Evolutionary conservation across 257 asterid species (phyloP).

Genomic region (Mentha longifolia): DNA sequence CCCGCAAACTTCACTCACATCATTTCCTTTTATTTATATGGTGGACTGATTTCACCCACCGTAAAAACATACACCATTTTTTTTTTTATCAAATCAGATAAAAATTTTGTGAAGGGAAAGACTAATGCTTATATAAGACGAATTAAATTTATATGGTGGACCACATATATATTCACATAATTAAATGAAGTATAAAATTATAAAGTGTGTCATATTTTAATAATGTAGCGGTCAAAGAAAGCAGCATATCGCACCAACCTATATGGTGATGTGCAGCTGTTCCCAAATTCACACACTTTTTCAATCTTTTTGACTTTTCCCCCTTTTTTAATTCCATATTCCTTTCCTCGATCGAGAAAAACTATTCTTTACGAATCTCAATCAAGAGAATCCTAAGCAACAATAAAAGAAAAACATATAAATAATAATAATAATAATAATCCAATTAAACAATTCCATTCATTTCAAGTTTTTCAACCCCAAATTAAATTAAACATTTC

Average conservation of each 20-base stretch:
- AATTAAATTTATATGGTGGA: neutral
- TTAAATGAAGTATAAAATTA: too few species aligned
- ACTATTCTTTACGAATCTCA: conserved; percentile 35
- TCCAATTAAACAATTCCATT: conserved; percentile 28
- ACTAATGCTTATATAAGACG: too few species aligned
- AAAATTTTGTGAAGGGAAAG: too few species aligned
- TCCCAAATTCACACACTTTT: conserved; percentile 26
- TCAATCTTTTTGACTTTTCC: conserved; percentile 48
- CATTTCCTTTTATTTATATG: too few species aligned
- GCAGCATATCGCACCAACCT: conserved; percentile 29
- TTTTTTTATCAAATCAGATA: too few species aligned
- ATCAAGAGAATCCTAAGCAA: conserved; percentile 43
- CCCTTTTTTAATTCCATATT: conserved; percentile 25
- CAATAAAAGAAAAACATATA: neutral
- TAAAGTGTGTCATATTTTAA: neutral
- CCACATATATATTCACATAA: neutral
- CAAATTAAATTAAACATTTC: conserved; percentile 16
- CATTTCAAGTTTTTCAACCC: conserved; percentile 2
- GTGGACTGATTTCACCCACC: too few species aligned
- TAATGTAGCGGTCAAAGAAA: conserved; percentile 38
- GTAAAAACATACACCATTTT: too few species aligned
- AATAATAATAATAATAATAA: neutral
- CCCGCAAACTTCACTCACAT: too few species aligned
- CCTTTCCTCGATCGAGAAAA: conserved; percentile 12
- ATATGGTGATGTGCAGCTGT: conserved; percentile 41